Evolutionary conservation across 75 land plant species (phyloP).

Genomic region (Ceratopteris richardii): DNA sequence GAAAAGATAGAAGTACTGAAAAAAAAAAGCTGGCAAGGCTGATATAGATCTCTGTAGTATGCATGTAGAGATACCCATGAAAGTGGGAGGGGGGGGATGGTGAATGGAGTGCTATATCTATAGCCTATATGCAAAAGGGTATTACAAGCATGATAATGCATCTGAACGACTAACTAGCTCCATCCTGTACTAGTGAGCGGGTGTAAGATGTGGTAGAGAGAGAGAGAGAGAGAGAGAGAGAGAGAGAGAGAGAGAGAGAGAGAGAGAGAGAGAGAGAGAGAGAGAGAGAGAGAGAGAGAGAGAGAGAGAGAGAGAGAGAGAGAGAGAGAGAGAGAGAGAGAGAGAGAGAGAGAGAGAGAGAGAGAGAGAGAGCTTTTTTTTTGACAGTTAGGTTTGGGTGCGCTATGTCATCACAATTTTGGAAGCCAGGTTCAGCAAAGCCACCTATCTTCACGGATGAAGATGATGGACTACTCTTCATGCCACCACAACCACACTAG

Average conservation of each 20-base stretch:
- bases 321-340: too few species aligned
- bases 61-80: too few species aligned
- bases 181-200: background rate
- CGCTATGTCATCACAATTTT: constrained; percentile 29
- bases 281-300: background rate
- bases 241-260: constrained; percentile 8
- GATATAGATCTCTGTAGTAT: too few species aligned
- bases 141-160: too few species aligned
- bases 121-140: too few species aligned
- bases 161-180: too few species aligned
- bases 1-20: too few species aligned
- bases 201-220: background rate
- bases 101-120: too few species aligned
- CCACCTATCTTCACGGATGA: constrained; percentile 40
- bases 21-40: too few species aligned
- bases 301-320: too few species aligned
- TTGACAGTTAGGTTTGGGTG: too few species aligned
- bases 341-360: constrained; percentile 8
- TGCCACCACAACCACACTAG: background rate
- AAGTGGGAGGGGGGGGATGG: too few species aligned
- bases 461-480: constrained; percentile 36
- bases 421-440: constrained; percentile 64
- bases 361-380: background rate
- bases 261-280: constrained; percentile 8
- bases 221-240: constrained; percentile 8